phyloP scores from a whole-genome alignment of 371 early-diverging fungal genomes.

The Zancudomyces culisetae region DNA sequence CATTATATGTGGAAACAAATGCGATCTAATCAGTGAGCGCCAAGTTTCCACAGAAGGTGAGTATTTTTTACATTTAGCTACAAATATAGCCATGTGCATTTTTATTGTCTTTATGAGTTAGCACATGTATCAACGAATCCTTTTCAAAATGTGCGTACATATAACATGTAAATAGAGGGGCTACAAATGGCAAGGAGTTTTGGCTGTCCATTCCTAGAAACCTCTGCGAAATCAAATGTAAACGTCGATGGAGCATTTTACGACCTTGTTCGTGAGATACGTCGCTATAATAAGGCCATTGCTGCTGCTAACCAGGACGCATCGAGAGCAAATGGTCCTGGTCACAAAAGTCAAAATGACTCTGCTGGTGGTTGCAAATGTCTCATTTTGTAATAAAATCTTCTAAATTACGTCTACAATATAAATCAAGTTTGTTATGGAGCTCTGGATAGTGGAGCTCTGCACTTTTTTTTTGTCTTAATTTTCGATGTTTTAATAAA shows the following conservation, averaged over 20 bases:
- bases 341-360: constrained; percentile 10
- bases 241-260: constrained; percentile 87
- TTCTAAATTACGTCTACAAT: too few species aligned
- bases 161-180: constrained; percentile 33
- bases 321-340: neutral
- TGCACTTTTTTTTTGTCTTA: too few species aligned
- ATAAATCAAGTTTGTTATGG: too few species aligned
- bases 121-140: too few species aligned
- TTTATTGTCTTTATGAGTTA: too few species aligned
- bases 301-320: neutral
- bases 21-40: constrained; percentile 66
- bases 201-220: constrained; percentile 70
- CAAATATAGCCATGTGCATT: too few species aligned
- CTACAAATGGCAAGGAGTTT: constrained; percentile 58
- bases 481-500: too few species aligned
- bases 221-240: constrained; percentile 72
- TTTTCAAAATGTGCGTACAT: too few species aligned
- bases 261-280: constrained; percentile 69
- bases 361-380: constrained; percentile 14
- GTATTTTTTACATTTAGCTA: neutral
- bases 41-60: constrained; percentile 33
- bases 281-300: constrained; percentile 32
- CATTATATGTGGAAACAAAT: constrained; percentile 85
- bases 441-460: too few species aligned
- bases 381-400: constrained; percentile 13